Base-by-base conservation (phyloP, 805 yeast genomes). In the Wickerhamomyces queroliae region DNA sequence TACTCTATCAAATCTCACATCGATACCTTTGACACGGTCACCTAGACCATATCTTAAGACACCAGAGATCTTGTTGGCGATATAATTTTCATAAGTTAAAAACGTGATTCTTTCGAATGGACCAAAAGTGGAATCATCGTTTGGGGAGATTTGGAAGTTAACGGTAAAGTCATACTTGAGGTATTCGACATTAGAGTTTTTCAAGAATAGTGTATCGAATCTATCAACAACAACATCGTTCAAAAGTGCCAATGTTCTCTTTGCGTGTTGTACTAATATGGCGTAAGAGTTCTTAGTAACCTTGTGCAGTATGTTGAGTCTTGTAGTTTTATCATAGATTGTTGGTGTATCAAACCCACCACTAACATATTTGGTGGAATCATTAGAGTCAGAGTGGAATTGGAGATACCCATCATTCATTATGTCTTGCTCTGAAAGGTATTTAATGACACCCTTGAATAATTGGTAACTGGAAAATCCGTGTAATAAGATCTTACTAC, bases 391-490 rank as follows among this genome's bases (percentile, higher is more conserved):
- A 5, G 86, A 78, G 42, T 76, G 69, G 55, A 85, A 83, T 22
- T 85, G 80, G 33, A 85, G 61, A 52, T 83, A 80, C 1, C 91
- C 93, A 17, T 61, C 59, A 9, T 66, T 54, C 39, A 73, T 66
- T 36, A 90, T 61, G 59, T 89, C 95, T 70, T 81, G 80, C 3
- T 85, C 76, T 3, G 96, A 95, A 44, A 91, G 57, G 55, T 83
- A 90, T 51, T 79, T 78, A 41, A 93, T 70, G 2, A 86, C 79
- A 56, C 95, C 96, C 58, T 87, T 90, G 69, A 93, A 93, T 37
- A 93, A 66, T 64, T 93, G 99, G 58, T 89, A 93, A 18, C 95
- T 83, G 3, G 96, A 88, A 59, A 84, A 91, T 1, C 98, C 99
- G 50, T 81, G 83, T 28, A 89, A 61, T 40, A 93, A 67, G 19